These are phyloP conservation scores for Serendipita sp. DNA, from an alignment of 768 basidiomycete species.

Conservation along the genomic window DNA sequence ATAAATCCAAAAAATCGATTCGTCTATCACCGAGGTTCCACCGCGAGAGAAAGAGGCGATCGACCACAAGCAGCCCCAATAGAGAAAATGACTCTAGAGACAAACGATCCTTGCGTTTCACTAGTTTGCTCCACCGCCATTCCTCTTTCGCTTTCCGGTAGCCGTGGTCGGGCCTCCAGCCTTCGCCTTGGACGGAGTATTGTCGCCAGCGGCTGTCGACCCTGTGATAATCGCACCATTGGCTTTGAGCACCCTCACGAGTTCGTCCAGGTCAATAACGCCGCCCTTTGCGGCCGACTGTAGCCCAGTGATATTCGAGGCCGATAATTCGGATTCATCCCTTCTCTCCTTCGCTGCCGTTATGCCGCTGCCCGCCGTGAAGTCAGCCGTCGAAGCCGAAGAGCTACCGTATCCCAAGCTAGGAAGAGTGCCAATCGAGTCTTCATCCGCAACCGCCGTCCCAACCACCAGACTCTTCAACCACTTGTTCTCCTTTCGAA, in stretches of 20 bases:
- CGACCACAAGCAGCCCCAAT: no score
- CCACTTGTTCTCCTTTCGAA: conserved; percentile 85
- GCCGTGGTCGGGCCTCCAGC: background rate
- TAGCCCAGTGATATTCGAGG: no score
- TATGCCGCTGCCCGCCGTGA: background rate
- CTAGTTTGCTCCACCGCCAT: background rate
- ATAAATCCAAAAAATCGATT: no score
- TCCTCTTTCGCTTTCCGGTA: conserved; percentile 2
- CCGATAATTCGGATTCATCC: no score
- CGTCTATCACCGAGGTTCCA: background rate
- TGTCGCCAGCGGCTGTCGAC: background rate
- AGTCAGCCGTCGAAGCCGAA: background rate
- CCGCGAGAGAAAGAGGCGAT: background rate
- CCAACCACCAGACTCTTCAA: conserved; percentile 46
- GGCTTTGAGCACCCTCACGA: background rate
- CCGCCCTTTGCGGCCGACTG: background rate
- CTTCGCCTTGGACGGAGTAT: background rate
- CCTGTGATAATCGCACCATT: background rate
- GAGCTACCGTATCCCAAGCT: background rate
- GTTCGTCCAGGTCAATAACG: background rate
- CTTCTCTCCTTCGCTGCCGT: background rate
- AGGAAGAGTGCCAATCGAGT: no score
- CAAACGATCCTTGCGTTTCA: background rate
- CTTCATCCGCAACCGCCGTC: background rate
- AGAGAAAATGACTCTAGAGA: background rate